phyloP scores from a whole-genome alignment of 2,329 filamentous ascomycete genomes.

The Arthrobotrys iridis region DNA sequence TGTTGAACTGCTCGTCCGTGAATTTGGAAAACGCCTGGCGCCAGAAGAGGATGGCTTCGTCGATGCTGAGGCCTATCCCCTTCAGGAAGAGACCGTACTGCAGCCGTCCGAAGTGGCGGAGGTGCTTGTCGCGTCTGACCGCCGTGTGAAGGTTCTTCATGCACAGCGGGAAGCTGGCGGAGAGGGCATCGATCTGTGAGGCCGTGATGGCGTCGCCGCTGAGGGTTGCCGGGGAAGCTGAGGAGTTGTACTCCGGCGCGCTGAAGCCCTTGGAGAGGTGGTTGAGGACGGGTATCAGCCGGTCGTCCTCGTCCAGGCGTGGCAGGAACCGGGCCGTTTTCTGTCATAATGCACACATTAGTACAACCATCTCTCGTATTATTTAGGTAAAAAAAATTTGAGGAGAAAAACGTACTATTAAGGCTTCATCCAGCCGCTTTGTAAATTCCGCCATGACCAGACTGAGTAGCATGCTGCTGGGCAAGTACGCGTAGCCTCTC shows the following conservation, averaged over 20 bases:
- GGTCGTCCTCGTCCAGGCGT: slow-evolving; percentile 93
- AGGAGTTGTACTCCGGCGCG: slow-evolving; percentile 85
- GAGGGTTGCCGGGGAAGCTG: slow-evolving; percentile 68
- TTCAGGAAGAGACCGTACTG: slow-evolving; percentile 98
- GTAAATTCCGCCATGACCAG: slow-evolving; percentile 92
- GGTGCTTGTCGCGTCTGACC: slow-evolving; percentile 84
- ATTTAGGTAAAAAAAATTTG: slow-evolving; percentile 38
- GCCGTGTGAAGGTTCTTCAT: slow-evolving; percentile 92
- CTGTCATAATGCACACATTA: slow-evolving; percentile 62
- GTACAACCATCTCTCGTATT: neutral
- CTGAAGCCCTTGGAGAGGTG: slow-evolving; percentile 97
- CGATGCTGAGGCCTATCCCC: slow-evolving; percentile 89
- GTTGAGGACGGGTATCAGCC: slow-evolving; percentile 77
- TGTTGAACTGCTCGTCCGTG: slow-evolving; percentile 94
- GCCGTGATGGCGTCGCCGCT: slow-evolving; percentile 79
- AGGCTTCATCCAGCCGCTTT: slow-evolving; percentile 77
- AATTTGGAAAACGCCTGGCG: slow-evolving; percentile 83
- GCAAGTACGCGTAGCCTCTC: slow-evolving; percentile 89
- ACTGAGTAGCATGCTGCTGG: slow-evolving; percentile 82
- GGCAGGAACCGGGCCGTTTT: slow-evolving; percentile 90
- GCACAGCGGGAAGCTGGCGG: slow-evolving; percentile 86
- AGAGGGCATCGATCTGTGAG: slow-evolving; percentile 79
- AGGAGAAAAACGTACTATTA: slow-evolving; percentile 72
- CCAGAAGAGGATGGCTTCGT: slow-evolving; percentile 94
- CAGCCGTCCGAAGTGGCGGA: slow-evolving; percentile 91